phyloP scores from a whole-genome alignment of 2,329 filamentous ascomycete genomes.

The Trichoderma koningiopsis region DNA sequence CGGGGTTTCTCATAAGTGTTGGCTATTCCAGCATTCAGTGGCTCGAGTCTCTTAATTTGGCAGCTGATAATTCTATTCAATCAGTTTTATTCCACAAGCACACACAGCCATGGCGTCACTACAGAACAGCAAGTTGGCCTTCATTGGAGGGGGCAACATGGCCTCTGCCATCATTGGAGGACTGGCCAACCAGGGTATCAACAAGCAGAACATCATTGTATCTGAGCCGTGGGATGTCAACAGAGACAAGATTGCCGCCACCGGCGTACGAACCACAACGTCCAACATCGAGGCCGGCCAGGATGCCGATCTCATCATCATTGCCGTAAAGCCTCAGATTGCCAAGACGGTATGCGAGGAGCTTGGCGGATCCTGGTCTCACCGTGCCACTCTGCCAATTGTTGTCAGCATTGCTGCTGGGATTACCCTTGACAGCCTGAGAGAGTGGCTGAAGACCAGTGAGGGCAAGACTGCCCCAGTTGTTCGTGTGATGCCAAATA shows the following conservation, averaged over 20 bases:
- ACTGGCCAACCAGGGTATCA: slow-evolving; percentile 47
- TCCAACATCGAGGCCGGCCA: slow-evolving; percentile 49
- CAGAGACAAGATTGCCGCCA: slow-evolving; percentile 50
- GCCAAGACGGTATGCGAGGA: slow-evolving; percentile 51
- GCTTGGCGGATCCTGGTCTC: slow-evolving; percentile 45
- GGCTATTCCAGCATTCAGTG: background rate
- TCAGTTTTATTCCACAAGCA: background rate
- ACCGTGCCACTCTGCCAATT: slow-evolving; percentile 42
- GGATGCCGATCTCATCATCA: slow-evolving; percentile 50
- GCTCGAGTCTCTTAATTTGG: background rate
- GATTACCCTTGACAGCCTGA: slow-evolving; percentile 49
- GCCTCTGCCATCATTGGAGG: slow-evolving; percentile 55
- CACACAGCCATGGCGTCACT: slow-evolving; percentile 34
- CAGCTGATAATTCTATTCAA: background rate
- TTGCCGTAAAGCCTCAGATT: slow-evolving; percentile 56
- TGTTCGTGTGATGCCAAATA: slow-evolving; percentile 58
- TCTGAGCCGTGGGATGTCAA: slow-evolving; percentile 57
- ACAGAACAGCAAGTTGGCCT: slow-evolving; percentile 40
- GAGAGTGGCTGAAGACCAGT: slow-evolving; percentile 44
- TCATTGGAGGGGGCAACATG: slow-evolving; percentile 55
- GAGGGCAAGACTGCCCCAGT: slow-evolving; percentile 46
- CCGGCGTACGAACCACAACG: slow-evolving; percentile 50
- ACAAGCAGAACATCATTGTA: slow-evolving; percentile 49
- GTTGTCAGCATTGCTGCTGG: slow-evolving; percentile 54
- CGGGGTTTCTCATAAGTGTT: background rate